Evolutionary conservation across 768 basidiomycete species (phyloP).

Genomic region (Termitomyces sp.): DNA sequence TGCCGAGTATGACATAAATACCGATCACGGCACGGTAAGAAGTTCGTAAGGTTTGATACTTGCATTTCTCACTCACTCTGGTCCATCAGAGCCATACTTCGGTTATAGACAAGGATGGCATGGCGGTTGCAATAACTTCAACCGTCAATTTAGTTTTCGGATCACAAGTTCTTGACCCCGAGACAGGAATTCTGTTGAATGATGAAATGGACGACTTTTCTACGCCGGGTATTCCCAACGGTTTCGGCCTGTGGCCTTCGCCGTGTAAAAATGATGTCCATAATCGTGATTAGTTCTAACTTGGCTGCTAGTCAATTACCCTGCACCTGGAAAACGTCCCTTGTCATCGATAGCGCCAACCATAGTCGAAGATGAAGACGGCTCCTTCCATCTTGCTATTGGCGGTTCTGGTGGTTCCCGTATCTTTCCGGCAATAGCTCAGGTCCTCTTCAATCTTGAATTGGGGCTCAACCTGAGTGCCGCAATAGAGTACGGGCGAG

Average conservation of each 20-base stretch:
- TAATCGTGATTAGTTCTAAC: neutral
- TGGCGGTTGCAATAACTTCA: slow-evolving; percentile 82
- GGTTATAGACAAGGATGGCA: slow-evolving; percentile 76
- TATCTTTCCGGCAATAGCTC: slow-evolving; percentile 77
- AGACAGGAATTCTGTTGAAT: slow-evolving; percentile 86
- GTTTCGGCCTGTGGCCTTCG: slow-evolving; percentile 76
- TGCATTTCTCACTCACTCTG: neutral
- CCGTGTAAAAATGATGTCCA: slow-evolving; percentile 43
- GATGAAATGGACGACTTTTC: slow-evolving; percentile 98
- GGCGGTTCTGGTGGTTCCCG: slow-evolving; percentile 88
- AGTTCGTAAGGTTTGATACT: neutral
- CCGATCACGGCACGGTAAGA: slow-evolving; percentile 85
- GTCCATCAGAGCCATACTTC: slow-evolving; percentile 76
- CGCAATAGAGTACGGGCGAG: slow-evolving; percentile 78
- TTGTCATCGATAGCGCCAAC: slow-evolving; percentile 80
- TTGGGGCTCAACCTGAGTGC: slow-evolving; percentile 76
- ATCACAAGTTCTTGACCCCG: slow-evolving; percentile 77
- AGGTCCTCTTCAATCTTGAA: slow-evolving; percentile 72
- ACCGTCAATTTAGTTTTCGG: slow-evolving; percentile 92
- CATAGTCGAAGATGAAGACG: slow-evolving; percentile 73
- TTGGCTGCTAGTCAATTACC: slow-evolving; percentile 68
- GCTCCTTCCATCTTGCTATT: slow-evolving; percentile 63
- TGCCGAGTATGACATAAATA: slow-evolving; percentile 68
- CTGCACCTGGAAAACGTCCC: slow-evolving; percentile 82
- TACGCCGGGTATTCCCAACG: slow-evolving; percentile 76